Evolutionary conservation across 192 early-diverging fungal species (phyloP), one percentile per base, ranked within the genome.

Genomic region (Coemansia sp.): DNA sequence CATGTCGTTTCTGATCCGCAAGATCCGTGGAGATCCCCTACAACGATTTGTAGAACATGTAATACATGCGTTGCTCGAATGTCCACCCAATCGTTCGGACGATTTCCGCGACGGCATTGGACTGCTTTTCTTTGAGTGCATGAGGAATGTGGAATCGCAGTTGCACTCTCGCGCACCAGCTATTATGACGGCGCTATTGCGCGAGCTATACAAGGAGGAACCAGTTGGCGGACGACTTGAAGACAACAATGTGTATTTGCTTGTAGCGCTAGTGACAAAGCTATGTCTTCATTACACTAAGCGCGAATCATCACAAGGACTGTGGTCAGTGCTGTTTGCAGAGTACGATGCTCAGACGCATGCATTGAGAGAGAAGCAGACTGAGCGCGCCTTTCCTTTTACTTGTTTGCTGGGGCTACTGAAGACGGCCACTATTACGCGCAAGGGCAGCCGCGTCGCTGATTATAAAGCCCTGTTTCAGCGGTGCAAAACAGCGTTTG

Each of bases 1-100:
- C 0, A 92, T 96, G 85, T 89, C 93, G 16, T 96, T 89, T 65
- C 82, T 98, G 52, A 74, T 98, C 52, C 85, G 95, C 24, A 94
- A 93, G 72, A 83, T 88, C 12, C 81, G 84, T 8, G 85, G 73
- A 27, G 79, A 87, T 19, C 73, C 82, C 22, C 76, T 93, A 55
- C 81, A 81, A 25, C 60, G 69, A 1, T 85, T 94, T 52, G 71
- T 93, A 49, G 62, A 65, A 21, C 85, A 86, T 65, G 88, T 90
- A 2, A 62, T 94, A 5, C 74, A 86, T 12, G 32, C 61, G 27
- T 58, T 82, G 28, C n/a, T 59, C 10, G 69, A 69, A 31, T 74
- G 71, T 38, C 32, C 74, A 2, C 18, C 54, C 2, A 38, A 54
- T 2, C 65, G 83, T 10, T 65, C 75, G 32, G 77, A 69, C 27